Evolutionary conservation across 2,329 filamentous ascomycete species (phyloP), one percentile per base, ranked within the genome.

Genomic region (Colletotrichum noveboracense): DNA sequence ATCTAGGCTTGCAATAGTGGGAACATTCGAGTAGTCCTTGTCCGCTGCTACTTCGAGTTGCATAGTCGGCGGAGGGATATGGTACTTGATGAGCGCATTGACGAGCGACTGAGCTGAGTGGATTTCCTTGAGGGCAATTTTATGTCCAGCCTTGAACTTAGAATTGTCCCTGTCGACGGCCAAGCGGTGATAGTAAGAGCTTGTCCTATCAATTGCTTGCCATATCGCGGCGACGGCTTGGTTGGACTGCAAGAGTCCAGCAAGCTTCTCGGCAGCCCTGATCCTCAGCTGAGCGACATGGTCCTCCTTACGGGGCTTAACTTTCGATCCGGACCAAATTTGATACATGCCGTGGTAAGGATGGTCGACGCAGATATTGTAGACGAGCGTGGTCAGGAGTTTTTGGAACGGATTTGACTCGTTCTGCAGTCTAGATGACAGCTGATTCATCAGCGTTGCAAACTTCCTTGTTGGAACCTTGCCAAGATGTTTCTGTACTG

Each of bases 291-390:
- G 87, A 1, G 95, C 94, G 5, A 94, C 91, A 55, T 94, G 91
- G 78, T 98, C 96, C 79, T 94, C 93, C 68, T 88, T 89, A 79
- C 93, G 92, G 66, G 90, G 90, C 75, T 92, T 93, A 68, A 91
- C 92, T 79, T 93, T 94, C 60, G 91, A 93, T 26, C 94, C 93
- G 4, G 96, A 95, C 88, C 96, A 98, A 56, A 99, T 95, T 79
- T 98, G 96, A 82, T 99, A 98, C 93, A 98, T 96, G 65, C 96
- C 96, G 82, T 99, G 97, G 83, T 96, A 98, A 0, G 97, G 97
- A 84, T 99, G 97, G 73, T 99, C 96, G 13, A 91, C 89, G 81
- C 96, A 98, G 71, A 99, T 98, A 10, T 93, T 93, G 80, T 93
- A 92, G 6, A 98, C 93, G 21, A 99, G 87, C 3, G 89, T 88